Evolutionary conservation across 208 protist genomes (phyloP), one percentile per base, ranked within the genome.

Genomic region (Wallacemonas sp.): DNA sequence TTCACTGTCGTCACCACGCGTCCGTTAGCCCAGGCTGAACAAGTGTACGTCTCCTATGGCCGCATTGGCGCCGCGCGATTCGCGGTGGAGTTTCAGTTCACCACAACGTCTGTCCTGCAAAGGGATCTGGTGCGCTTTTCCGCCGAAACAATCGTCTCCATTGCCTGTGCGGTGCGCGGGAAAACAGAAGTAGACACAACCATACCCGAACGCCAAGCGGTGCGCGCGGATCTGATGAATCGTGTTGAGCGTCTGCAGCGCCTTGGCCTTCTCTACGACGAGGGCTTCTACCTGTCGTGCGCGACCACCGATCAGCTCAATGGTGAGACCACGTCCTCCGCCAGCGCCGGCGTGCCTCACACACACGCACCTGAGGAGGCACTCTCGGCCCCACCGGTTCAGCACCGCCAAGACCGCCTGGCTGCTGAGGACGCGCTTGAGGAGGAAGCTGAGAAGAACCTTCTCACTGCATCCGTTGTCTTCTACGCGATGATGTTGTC

Each of bases 21-120:
- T 24, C 65, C 76, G 1, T 30, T 95, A n/a, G 60, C 70, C 55
- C 72, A 65, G 2, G 83, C 85, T 2, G 85, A 92, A 71, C 89
- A 95, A 73, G 63, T 93, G 19, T 91, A 83, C 59, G 82, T 72
- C 63, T 87, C 77, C 45, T 95, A 95, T 73, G 89, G 89, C 55
- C 71, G 68, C 66, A 93, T 92, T 62, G 85, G 80, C 17, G 79
- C 76, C 0, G 70, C 89, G 24, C 76, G 84, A 29, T 93, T 93
- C 63, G 77, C 70, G 1, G 72, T 89, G 15, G 84, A 95, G 80
- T 93, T 95, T 63, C 89, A 95, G 64, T 92, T 95, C 54, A 61
- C 88, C 37, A 91, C 82, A 13, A 72, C 76, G 21, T 45, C 74
- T 21, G 74, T 89, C 0, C 30, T 83, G 27, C 65, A 62, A 33